Percentiles rank a stretch among this genome's conserved stretches.
phyloP scores from a whole-genome alignment of 2,329 filamentous ascomycete species.

The Herpotrichia juniperi region DNA sequence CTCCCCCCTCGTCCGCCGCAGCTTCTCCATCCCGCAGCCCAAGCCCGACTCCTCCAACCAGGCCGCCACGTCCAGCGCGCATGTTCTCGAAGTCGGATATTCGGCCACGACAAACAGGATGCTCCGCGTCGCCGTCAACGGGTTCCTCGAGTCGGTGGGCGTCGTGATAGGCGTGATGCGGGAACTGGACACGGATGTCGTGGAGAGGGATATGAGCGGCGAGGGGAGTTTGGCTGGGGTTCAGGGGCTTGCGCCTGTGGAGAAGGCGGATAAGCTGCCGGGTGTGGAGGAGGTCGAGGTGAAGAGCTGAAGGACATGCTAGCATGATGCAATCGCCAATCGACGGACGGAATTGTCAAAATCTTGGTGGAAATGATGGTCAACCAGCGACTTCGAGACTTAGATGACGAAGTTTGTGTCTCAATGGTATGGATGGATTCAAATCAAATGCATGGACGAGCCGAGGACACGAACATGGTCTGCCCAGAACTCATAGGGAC shows the following conservation, averaged over 20 bases:
- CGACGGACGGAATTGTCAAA: too few relatives aligned
- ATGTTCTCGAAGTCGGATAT: conserved; percentile 75
- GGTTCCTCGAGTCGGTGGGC: conserved; percentile 88
- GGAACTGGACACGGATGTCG: conserved; percentile 83
- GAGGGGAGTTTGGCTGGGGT: conserved; percentile 60
- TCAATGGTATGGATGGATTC: too few relatives aligned
- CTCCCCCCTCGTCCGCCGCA: conserved; percentile 79
- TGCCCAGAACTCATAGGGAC: too few relatives aligned
- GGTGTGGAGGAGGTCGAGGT: not conserved
- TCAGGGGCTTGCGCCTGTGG: conserved; percentile 81
- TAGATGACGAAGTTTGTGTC: too few relatives aligned
- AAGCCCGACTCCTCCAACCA: conserved; percentile 14
- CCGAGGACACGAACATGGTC: too few relatives aligned
- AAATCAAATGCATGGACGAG: too few relatives aligned
- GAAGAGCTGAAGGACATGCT: too few relatives aligned
- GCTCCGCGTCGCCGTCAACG: conserved; percentile 94
- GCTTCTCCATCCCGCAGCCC: conserved; percentile 61
- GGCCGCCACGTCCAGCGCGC: conserved; percentile 34
- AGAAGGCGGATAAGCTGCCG: conserved; percentile 52
- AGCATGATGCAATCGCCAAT: too few relatives aligned
- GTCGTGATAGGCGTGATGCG: conserved; percentile 90
- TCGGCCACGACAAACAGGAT: conserved; percentile 92
- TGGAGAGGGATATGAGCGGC: conserved; percentile 54
- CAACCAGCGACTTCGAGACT: too few relatives aligned
- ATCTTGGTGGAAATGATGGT: too few relatives aligned